Evolutionary conservation across 2,329 filamentous ascomycete species (phyloP), one percentile per base, ranked within the genome.

Genomic region (Teratosphaeria destructans): DNA sequence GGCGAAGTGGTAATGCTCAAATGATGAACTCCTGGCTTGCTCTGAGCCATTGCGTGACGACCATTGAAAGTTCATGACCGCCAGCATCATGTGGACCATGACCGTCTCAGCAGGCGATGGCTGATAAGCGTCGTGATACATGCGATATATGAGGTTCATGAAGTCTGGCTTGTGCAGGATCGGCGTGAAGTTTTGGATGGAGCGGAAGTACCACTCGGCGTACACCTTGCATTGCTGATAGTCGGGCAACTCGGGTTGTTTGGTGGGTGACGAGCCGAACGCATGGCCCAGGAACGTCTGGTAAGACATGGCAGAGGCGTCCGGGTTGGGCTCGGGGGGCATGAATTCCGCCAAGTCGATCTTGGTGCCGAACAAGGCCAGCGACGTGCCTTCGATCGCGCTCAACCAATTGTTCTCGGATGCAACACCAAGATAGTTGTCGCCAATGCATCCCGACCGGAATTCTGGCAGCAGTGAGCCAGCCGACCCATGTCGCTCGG

Each of bases 281-380:
- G 79, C 76, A 3, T 88, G 85, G 60, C 85, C 83, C 39, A 90
- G 71, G 64, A 91, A 86, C 3, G 86, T 84, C 57, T 84, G 81
- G 57, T 88, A 83, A 0, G 89, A 92, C 70, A 89, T 88, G 73
- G 76, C 69, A 71, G 80, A 66, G 70, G 74, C 61, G 74, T 83
- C 75, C 19, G 88, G 85, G 66, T 88, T 83, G 71, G 84, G 79
- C 61, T 90, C 87, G 1, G 80, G 78, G 0, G 82, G 83, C 54
- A 86, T 81, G 67, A 89, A 90, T 53, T 86, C 84, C 12, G 87
- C 85, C 52, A 93, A 82, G 72, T 95, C 88, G 67, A 94, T 87
- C 54, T 88, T 86, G 65, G 87, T 88, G 37, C 89, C 90, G 52
- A 94, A 83, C 57, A 95, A 83, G 1, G 88, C 86, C n/a, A 94